phyloP scores from a whole-genome alignment of 2,329 filamentous ascomycete genomes.

The Microcyclosporella mali region DNA sequence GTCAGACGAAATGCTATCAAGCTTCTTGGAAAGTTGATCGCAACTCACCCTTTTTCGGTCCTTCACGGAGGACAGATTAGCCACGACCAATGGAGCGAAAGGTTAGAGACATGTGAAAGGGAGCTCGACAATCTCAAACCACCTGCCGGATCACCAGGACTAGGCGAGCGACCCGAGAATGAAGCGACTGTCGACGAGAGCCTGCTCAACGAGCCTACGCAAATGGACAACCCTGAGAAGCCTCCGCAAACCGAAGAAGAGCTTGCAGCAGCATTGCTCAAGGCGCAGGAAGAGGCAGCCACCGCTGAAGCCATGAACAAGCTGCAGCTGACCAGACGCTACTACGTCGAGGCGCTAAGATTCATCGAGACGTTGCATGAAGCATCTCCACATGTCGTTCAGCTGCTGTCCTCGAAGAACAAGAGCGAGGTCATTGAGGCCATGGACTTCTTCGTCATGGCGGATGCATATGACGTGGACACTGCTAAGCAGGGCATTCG shows the following conservation, averaged over 20 bases:
- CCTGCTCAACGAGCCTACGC: slow-evolving; percentile 82
- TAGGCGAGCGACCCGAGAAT: slow-evolving; percentile 58
- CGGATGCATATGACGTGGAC: slow-evolving; percentile 93
- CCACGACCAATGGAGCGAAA: slow-evolving; percentile 75
- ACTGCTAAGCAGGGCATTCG: slow-evolving; percentile 88
- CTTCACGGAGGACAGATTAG: slow-evolving; percentile 85
- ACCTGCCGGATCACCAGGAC: slow-evolving; percentile 67
- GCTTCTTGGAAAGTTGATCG: slow-evolving; percentile 76
- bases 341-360: slow-evolving; percentile 85
- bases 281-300: slow-evolving; percentile 78
- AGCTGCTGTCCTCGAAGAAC: slow-evolving; percentile 87
- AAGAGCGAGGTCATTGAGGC: slow-evolving; percentile 98
- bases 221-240: slow-evolving; percentile 60
- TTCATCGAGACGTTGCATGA: slow-evolving; percentile 90
- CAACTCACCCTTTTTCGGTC: slow-evolving; percentile 88
- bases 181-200: slow-evolving; percentile 68
- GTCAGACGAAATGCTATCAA: slow-evolving; percentile 94
- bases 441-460: slow-evolving; percentile 95
- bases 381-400: slow-evolving; percentile 72
- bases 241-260: slow-evolving; percentile 71
- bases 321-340: slow-evolving; percentile 78
- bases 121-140: slow-evolving; percentile 78
- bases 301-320: slow-evolving; percentile 84
- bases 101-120: slow-evolving; percentile 73
- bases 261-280: slow-evolving; percentile 64